phyloP scores from a whole-genome alignment of 106 monocot genomes.

The Hemerocallis citrina region DNA sequence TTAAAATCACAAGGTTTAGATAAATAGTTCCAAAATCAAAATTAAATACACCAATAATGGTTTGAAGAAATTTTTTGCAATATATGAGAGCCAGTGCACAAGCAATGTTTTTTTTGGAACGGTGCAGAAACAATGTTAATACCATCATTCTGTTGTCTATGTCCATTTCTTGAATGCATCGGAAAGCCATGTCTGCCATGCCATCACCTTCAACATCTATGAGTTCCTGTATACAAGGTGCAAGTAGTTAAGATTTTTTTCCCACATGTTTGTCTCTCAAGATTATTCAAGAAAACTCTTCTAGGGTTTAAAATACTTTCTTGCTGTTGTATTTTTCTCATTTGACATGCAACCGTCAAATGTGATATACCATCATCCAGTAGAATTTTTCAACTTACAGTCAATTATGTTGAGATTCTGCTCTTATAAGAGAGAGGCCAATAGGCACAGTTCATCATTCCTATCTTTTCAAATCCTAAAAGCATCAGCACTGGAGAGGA shows the following conservation, averaged over 20 bases:
- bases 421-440: too few relatives aligned
- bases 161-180: conserved; percentile 99
- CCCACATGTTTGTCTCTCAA: too few relatives aligned
- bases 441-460: too few relatives aligned
- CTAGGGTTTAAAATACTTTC: too few relatives aligned
- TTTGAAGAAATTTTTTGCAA: neutral
- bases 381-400: too few relatives aligned
- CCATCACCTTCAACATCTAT: conserved; percentile 99
- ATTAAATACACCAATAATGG: neutral
- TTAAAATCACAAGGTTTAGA: neutral
- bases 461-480: neutral
- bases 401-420: too few relatives aligned
- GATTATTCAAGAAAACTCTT: too few relatives aligned
- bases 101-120: neutral
- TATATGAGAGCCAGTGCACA: neutral
- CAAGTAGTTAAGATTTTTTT: neutral
- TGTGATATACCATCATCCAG: too few relatives aligned
- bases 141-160: conserved; percentile 98
- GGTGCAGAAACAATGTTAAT: conserved; percentile 8
- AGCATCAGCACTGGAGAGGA: neutral
- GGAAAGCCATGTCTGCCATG: conserved; percentile 98
- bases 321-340: too few relatives aligned
- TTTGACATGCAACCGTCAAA: too few relatives aligned
- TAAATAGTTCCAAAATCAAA: neutral
- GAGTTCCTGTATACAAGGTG: conserved; percentile 58